Percentiles rank a stretch among this genome's conserved stretches.
These are phyloP conservation scores for Paragyromitra xinjiangensis DNA, from an alignment of 495 filamentous ascomycete genomes.

Conservation along the genomic window DNA sequence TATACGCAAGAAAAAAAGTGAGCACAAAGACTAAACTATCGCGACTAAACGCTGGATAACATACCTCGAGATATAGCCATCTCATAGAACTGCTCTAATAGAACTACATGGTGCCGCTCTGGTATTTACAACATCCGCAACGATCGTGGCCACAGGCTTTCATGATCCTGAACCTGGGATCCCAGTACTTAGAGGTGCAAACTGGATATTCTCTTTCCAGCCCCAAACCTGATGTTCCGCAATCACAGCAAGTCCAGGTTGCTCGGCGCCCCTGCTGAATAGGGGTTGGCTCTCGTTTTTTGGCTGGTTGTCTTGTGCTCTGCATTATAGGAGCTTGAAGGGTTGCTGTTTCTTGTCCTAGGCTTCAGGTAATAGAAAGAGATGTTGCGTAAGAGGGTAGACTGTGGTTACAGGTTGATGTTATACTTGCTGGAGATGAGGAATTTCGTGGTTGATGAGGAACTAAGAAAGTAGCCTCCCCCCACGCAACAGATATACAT, in stretches of 20 bases:
- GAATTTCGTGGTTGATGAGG: not conserved
- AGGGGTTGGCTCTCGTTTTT: not conserved
- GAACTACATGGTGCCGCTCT: not conserved
- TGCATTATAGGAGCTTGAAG: not conserved
- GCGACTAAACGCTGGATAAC: not conserved
- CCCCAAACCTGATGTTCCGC: not conserved
- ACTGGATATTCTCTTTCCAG: constrained; percentile 21
- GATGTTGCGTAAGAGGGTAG: not conserved
- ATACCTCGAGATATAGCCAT: not conserved
- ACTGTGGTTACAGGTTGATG: not conserved
- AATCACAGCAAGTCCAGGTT: constrained; percentile 29
- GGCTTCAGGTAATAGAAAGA: not conserved
- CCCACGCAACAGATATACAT: not conserved
- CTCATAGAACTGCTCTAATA: not conserved
- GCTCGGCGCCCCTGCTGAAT: not conserved
- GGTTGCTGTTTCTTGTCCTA: not conserved
- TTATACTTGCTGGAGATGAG: not conserved
- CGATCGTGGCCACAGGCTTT: constrained; percentile 8
- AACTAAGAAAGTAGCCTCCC: not conserved
- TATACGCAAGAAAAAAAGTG: not conserved
- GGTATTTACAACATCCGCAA: constrained; percentile 18
- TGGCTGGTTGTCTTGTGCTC: not conserved
- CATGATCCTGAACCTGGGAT: not conserved
- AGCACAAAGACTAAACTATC: not conserved
- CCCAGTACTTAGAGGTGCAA: constrained; percentile 5